A percentile compares a stretch with the other conserved stretches of the same genome.
These are phyloP conservation scores for Gentiana straminea DNA, from an alignment of 257 asterid genomes.

Conservation along the genomic window DNA sequence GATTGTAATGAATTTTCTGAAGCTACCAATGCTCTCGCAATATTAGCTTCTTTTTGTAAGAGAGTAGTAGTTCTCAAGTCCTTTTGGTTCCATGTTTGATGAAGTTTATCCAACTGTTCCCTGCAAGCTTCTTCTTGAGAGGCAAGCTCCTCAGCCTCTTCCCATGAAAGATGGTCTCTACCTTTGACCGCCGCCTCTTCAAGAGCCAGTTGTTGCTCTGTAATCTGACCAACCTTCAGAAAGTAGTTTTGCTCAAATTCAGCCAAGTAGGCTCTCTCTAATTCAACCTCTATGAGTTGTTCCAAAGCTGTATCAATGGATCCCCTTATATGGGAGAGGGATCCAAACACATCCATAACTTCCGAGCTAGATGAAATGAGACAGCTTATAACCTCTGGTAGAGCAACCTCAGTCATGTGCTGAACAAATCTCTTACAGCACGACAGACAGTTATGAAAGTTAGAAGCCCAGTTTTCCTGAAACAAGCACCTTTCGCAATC, in stretches of 20 bases:
- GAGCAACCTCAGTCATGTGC: constrained; percentile 53
- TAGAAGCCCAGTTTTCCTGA: constrained; percentile 52
- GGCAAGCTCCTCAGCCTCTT: constrained; percentile 98
- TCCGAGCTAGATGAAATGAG: constrained; percentile 57
- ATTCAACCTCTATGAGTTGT: constrained; percentile 83
- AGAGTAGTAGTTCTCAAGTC: constrained; percentile 63
- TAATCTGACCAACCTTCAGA: constrained; percentile 77
- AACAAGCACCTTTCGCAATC: constrained; percentile 20
- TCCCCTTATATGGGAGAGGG: constrained; percentile 78
- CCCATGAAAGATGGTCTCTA: constrained; percentile 96
- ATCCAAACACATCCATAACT: constrained; percentile 79
- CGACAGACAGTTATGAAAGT: constrained; percentile 47
- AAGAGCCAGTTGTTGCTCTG: constrained; percentile 92
- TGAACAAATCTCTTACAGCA: constrained; percentile 48
- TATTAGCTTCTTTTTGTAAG: constrained; percentile 54
- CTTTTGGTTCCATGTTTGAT: constrained; percentile 88
- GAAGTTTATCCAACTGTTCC: constrained; percentile 82
- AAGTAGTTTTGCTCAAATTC: constrained; percentile 91
- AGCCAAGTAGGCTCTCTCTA: constrained; percentile 65
- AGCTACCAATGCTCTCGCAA: constrained; percentile 46
- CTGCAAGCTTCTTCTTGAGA: constrained; percentile 98
- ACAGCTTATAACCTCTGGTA: constrained; percentile 65
- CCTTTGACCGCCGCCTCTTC: constrained; percentile 91
- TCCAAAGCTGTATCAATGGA: constrained; percentile 77
- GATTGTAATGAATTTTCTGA: constrained; percentile 54